Evolutionary conservation across 108 stramenopile species (phyloP).

Genomic region (Mediolabrus comicus): DNA sequence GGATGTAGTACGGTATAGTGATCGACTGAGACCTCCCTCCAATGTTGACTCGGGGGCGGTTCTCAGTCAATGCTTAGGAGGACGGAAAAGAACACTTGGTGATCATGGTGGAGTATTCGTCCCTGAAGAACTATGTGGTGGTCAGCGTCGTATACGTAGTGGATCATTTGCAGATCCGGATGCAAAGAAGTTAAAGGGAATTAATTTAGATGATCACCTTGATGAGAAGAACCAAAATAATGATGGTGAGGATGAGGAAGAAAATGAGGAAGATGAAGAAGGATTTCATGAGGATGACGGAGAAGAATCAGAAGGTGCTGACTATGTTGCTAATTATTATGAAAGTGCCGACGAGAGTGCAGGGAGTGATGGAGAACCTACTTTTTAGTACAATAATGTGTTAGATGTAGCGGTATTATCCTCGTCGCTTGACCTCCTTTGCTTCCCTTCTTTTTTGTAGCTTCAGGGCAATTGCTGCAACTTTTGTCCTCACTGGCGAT

Average conservation of each 20-base stretch:
- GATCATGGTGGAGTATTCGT: constrained; percentile 41
- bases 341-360: constrained; percentile 67
- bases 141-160: constrained; percentile 12
- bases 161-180: constrained; percentile 7
- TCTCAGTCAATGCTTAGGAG: constrained; percentile 38
- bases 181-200: constrained; percentile 16
- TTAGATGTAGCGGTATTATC: background rate
- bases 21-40: constrained; percentile 33
- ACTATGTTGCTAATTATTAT: constrained; percentile 71
- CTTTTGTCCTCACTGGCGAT: constrained; percentile 52
- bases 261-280: constrained; percentile 45
- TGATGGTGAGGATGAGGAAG: constrained; percentile 41
- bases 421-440: constrained; percentile 14
- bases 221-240: constrained; percentile 35
- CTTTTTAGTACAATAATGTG: constrained; percentile 40
- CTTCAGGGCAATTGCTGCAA: constrained; percentile 55
- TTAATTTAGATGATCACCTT: constrained; percentile 56
- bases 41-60: constrained; percentile 37
- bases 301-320: constrained; percentile 69
- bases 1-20: constrained; percentile 63
- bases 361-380: constrained; percentile 63
- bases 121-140: constrained; percentile 56
- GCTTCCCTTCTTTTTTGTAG: constrained; percentile 54
- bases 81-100: constrained; percentile 39
- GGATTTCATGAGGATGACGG: constrained; percentile 58